phyloP scores from a whole-genome alignment of 2,329 filamentous ascomycete species.

The Spiromastix sp. region DNA sequence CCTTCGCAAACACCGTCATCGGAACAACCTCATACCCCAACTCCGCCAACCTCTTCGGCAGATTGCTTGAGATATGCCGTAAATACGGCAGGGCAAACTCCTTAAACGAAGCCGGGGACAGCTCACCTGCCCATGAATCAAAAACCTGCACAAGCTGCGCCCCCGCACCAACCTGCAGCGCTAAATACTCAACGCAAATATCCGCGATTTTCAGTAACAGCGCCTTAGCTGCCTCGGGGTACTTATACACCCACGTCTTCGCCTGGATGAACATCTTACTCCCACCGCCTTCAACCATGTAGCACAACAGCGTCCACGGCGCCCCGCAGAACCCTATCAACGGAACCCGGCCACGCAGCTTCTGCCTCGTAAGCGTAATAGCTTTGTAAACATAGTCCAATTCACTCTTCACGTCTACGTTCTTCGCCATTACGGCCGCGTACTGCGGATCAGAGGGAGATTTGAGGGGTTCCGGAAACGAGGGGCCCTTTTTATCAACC shows the following conservation, averaged over 20 bases:
- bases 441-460: slow-evolving; percentile 78
- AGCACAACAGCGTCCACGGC: slow-evolving; percentile 93
- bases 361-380: slow-evolving; percentile 80
- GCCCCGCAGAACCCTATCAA: slow-evolving; percentile 95
- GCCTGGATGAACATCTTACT: slow-evolving; percentile 88
- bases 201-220: slow-evolving; percentile 86
- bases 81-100: slow-evolving; percentile 81
- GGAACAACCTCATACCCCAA: slow-evolving; percentile 71
- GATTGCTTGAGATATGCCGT: slow-evolving; percentile 66
- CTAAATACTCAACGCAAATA: slow-evolving; percentile 89
- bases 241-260: slow-evolving; percentile 95
- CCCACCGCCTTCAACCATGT: slow-evolving; percentile 97
- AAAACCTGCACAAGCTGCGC: slow-evolving; percentile 96
- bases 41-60: slow-evolving; percentile 64
- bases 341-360: slow-evolving; percentile 78
- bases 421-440: slow-evolving; percentile 58
- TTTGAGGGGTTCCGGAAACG: slow-evolving; percentile 77
- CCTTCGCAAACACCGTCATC: slow-evolving; percentile 98
- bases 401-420: slow-evolving; percentile 76
- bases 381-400: slow-evolving; percentile 93
- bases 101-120: slow-evolving; percentile 74
- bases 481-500: slow-evolving; percentile 92
- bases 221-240: slow-evolving; percentile 67
- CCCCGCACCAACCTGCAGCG: slow-evolving; percentile 82
- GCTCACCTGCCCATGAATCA: slow-evolving; percentile 94